Base-by-base conservation (phyloP, 371 early-diverging fungal species). In the Syncephalis plumigaleata region DNA sequence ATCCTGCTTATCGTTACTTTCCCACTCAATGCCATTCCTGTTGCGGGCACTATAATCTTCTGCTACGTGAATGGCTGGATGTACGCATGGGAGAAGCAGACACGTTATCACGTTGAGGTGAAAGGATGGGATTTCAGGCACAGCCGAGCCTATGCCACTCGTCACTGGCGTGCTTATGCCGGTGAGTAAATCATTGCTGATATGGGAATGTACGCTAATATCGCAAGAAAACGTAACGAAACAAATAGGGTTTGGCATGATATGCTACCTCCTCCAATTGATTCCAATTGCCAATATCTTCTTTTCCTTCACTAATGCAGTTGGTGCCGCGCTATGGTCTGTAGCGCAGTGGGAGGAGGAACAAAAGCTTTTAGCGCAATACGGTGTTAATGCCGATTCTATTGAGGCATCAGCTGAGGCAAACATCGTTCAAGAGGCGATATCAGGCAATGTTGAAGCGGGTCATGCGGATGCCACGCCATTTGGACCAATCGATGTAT, bases 261-360 rank as follows among this genome's bases (percentile, higher is more conserved):
- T 73, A 0, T 77, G 79, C 1, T 67, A 73, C 0, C 74, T 66
- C 1, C 53, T 81, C 11, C 77, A 79, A 49, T 52, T 79, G 48
- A 60, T 84, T 2, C 82, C 82, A 2, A 42, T 84, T 1, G 69
- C 75, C 42, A 76, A 77, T 36, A 48, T 78, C 16, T 24, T 84
- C 0, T 82, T 81, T 50, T 68, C 78, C 59, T 81, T 77, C 70
- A 81, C 85, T 4, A 81, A 81, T 48, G 71, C 75, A n/a, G 75
- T 81, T 2, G 81, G 76, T 7, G 73, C 77, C 18, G 85, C 82
- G 2, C 54, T 84, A 3, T 84, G 79, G 75, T 77, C 55, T 3
- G 48, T 43, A 2, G 49, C 31, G 11, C 31, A 31, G 31, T 31
- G 31, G 31, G 7, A 31, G 31, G 31, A 31, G 31, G 31, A 31